Evolutionary conservation across 108 stramenopile genomes (phyloP).

Genomic region (Parmales sp.): DNA sequence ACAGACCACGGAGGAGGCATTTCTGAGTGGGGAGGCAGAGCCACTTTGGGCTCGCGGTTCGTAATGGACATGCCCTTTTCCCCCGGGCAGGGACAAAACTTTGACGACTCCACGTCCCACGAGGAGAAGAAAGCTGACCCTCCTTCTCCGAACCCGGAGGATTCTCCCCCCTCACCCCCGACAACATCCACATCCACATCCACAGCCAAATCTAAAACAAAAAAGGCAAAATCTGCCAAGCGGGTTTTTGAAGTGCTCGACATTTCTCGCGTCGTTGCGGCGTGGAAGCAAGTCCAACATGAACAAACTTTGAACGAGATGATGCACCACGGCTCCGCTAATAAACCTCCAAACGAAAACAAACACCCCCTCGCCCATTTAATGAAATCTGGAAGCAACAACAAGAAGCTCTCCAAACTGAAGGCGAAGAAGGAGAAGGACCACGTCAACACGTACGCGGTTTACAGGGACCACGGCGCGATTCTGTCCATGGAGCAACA

Average conservation of each 20-base stretch:
- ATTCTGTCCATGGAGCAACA: conserved; percentile 8
- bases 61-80: conserved; percentile 9
- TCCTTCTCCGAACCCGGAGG: no score
- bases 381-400: neutral
- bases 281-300: neutral
- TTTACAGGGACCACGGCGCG: conserved; percentile 1
- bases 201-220: neutral
- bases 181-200: neutral
- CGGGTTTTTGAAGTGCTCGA: conserved; percentile 6
- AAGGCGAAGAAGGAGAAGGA: neutral
- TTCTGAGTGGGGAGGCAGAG: neutral
- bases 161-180: no score
- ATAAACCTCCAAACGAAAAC: neutral
- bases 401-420: neutral
- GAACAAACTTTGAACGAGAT: neutral
- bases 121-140: conserved; percentile 1
- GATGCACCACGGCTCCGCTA: neutral
- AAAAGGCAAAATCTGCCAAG: neutral
- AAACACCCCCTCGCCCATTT: neutral
- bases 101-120: no score
- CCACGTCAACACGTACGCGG: neutral
- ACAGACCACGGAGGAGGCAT: neutral
- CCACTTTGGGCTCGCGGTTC: neutral
- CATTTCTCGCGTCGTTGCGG: neutral
- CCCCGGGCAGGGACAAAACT: neutral